Evolutionary conservation across 2,329 filamentous ascomycete genomes (phyloP), one percentile per base, ranked within the genome.

Genomic region (Neurospora sp.): DNA sequence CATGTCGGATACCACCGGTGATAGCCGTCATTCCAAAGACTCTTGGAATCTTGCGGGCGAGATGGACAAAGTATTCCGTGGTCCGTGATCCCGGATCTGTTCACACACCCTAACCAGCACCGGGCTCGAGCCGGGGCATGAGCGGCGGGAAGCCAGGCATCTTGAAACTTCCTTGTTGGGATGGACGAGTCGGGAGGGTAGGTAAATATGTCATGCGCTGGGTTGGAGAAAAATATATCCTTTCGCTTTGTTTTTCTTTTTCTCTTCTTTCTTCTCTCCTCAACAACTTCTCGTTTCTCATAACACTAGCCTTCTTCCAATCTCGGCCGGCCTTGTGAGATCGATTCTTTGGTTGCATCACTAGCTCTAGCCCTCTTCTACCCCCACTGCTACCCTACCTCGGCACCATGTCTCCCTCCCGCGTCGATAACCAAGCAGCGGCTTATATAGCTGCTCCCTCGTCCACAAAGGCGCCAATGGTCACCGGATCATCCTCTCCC

Each of bases 401-500:
- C 52, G 52, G 52, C 52, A 62, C 52, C 28, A 62, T 76, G 75
- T 71, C 75, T 52, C 74, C 74, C 67, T 76, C 74, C 67, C 69
- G 66, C 46, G 10, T 74, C 70, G 68, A 43, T 68, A 71, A 74
- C 69, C 66, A 69, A 66, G 67, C 70, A 38, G 69, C 52, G 28
- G 52, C 52, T 36, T 62, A 68, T 36, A 58, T n/a, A 69, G 67
- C 68, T 67, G 68, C 69, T 36, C 39, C 70, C 15, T 69, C 67
- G 19, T 36, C 52, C 19, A 70, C 69, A 42, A 71, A 69, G 28
- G 67, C 66, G 17, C 66, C 67, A 43, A 46, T 66, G 40, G 46
- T 70, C 46, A 40, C 11, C 66, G 52, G 67, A 66, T 69, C 67
- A n/a, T 39, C 43, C 66, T 67, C 72, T 52, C 58, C 72, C 17